These are phyloP conservation scores for Pythium phragmiticola DNA, from an alignment of 352 stramenopile genomes.

Conservation along the genomic window DNA sequence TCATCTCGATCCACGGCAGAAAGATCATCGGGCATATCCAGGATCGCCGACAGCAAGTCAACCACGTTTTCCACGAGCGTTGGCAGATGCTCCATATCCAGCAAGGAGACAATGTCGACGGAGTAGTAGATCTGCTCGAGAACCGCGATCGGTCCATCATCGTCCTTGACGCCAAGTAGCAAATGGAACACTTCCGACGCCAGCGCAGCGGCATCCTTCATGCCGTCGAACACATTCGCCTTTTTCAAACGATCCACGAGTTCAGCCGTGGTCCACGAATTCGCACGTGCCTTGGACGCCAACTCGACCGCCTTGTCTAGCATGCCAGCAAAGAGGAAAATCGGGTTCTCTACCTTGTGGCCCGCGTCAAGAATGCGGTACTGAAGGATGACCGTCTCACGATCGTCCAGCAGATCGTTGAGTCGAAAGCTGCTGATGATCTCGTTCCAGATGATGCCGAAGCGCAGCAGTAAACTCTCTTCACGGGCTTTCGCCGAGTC, in stretches of 20 bases:
- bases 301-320: slow-evolving; percentile 62
- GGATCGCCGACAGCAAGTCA: slow-evolving; percentile 66
- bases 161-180: slow-evolving; percentile 57
- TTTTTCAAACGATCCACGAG: slow-evolving; percentile 64
- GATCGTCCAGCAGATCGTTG: slow-evolving; percentile 83
- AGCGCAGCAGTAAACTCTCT: slow-evolving; percentile 69
- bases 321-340: slow-evolving; percentile 85
- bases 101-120: slow-evolving; percentile 48
- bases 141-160: slow-evolving; percentile 46
- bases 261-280: slow-evolving; percentile 47
- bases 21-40: slow-evolving; percentile 82
- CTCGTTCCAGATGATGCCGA: slow-evolving; percentile 88
- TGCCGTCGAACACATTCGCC: slow-evolving; percentile 56
- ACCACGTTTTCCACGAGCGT: slow-evolving; percentile 66
- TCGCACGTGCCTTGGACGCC: slow-evolving; percentile 44
- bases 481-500: slow-evolving; percentile 8
- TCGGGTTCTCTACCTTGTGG: slow-evolving; percentile 75
- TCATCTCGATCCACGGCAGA: slow-evolving; percentile 42
- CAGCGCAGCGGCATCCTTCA: slow-evolving; percentile 59
- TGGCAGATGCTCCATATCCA: slow-evolving; percentile 62
- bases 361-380: slow-evolving; percentile 86
- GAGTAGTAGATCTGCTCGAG: slow-evolving; percentile 66
- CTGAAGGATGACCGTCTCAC: slow-evolving; percentile 85
- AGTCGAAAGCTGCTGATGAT: slow-evolving; percentile 89
- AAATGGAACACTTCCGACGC: slow-evolving; percentile 66